Conservation (phyloP, 768 basidiomycete genomes). For the Suillus weaverae region DNA sequence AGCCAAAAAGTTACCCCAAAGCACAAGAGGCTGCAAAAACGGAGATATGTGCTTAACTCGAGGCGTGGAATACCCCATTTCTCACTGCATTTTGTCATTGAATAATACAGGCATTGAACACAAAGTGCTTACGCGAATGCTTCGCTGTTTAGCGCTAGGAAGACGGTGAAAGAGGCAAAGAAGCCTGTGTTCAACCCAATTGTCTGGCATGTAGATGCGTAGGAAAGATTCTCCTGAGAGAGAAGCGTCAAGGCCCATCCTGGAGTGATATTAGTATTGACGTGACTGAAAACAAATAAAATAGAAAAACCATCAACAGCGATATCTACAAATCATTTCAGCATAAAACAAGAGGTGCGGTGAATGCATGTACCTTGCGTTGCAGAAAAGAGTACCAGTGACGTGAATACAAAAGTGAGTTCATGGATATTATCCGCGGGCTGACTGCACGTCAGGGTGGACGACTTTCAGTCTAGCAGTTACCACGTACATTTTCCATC, state of each 20-base stretch:
- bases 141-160: slow-evolving; percentile 93
- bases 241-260: slow-evolving; percentile 83
- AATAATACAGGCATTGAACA: slow-evolving; percentile 12
- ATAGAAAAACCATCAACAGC: slow-evolving; percentile 87
- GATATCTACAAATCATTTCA: slow-evolving; percentile 62
- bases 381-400: slow-evolving; percentile 91
- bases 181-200: slow-evolving; percentile 95
- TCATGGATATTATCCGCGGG: slow-evolving; percentile 76
- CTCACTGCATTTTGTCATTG: slow-evolving; percentile 38
- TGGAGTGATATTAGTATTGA: slow-evolving; percentile 37
- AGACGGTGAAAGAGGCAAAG: slow-evolving; percentile 95
- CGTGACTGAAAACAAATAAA: slow-evolving; percentile 31
- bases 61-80: slow-evolving; percentile 79
- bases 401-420: slow-evolving; percentile 82
- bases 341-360: slow-evolving; percentile 7
- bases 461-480: slow-evolving; percentile 12
- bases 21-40: slow-evolving; percentile 83
- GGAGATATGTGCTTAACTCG: slow-evolving; percentile 75
- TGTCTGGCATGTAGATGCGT: slow-evolving; percentile 97
- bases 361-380: slow-evolving; percentile 73
- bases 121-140: slow-evolving; percentile 69
- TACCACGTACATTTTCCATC: slow-evolving; percentile 65
- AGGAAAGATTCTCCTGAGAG: slow-evolving; percentile 91
- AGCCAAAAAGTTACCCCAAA: slow-evolving; percentile 88
- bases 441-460: slow-evolving; percentile 39